Percentiles rank a stretch among this genome's conserved stretches.
Evolutionary conservation across 2,329 filamentous ascomycete species (phyloP).

Genomic region (Diplodia seriata): DNA sequence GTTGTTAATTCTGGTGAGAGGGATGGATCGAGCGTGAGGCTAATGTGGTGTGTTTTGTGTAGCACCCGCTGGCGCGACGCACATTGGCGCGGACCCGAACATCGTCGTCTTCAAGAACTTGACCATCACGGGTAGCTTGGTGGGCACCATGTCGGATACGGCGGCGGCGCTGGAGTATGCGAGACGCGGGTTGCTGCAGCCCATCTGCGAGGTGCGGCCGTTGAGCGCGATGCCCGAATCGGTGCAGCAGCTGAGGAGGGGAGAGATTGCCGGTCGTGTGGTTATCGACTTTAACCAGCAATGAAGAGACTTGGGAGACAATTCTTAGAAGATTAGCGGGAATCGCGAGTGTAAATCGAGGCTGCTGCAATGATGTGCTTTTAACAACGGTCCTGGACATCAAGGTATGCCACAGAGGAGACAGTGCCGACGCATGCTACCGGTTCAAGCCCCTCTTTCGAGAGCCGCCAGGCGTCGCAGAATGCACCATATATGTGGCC

Average conservation of each 20-base stretch:
- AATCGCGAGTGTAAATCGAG: no score
- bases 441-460: no score
- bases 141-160: slow-evolving; percentile 57
- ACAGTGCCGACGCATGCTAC: no score
- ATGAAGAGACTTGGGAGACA: slow-evolving; percentile 26
- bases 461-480: no score
- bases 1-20: background rate
- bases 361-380: no score
- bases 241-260: slow-evolving; percentile 57
- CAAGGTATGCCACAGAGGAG: background rate
- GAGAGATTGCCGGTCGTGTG: slow-evolving; percentile 60
- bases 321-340: background rate
- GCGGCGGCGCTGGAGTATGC: slow-evolving; percentile 58
- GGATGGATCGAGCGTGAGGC: no score
- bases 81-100: slow-evolving; percentile 46
- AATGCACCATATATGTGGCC: no score
- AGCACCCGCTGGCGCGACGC: slow-evolving; percentile 30
- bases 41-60: background rate
- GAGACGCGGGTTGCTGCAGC: slow-evolving; percentile 57
- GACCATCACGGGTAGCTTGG: slow-evolving; percentile 48
- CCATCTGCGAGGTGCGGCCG: slow-evolving; percentile 57
- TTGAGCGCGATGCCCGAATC: slow-evolving; percentile 58
- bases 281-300: slow-evolving; percentile 61
- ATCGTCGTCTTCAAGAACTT: slow-evolving; percentile 47
- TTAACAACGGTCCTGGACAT: background rate